phyloP scores from a whole-genome alignment of 1,139 yeast species.

The Suhomyces bolitotheri region DNA sequence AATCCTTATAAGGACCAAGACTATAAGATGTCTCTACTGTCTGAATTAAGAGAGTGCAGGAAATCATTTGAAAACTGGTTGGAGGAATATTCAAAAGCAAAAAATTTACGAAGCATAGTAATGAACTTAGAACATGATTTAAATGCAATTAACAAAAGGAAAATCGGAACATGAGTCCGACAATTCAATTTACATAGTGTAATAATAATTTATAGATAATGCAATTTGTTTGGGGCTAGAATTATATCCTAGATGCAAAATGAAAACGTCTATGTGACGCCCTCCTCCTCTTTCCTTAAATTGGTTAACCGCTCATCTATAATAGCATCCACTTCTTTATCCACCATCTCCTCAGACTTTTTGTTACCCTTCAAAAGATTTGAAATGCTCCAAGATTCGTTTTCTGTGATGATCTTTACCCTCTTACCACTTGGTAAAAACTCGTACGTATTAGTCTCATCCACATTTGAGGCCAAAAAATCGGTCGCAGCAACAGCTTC shows the following conservation, averaged over 20 bases:
- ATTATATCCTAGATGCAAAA: too few relatives aligned
- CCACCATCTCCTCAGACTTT: conserved; percentile 25
- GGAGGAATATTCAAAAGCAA: conserved; percentile 23
- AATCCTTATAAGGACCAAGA: conserved; percentile 48
- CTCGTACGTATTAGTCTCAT: conserved; percentile 50
- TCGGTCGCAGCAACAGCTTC: conserved; percentile 31
- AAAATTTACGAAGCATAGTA: conserved; percentile 21
- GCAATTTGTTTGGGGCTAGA: too few relatives aligned
- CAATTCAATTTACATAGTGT: too few relatives aligned
- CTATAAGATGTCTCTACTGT: conserved; percentile 40
- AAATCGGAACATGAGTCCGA: neutral
- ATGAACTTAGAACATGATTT: conserved; percentile 25
- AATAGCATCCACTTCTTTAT: conserved; percentile 61
- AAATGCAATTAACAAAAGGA: conserved; percentile 14
- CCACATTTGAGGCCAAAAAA: conserved; percentile 16
- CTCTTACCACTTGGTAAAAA: conserved; percentile 70
- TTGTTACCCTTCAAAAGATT: conserved; percentile 15
- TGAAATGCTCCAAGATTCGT: conserved; percentile 24
- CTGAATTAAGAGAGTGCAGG: conserved; percentile 39
- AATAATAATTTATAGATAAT: too few relatives aligned
- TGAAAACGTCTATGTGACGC: too few relatives aligned
- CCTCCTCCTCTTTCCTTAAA: conserved; percentile 18
- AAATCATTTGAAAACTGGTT: conserved; percentile 47
- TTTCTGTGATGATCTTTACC: conserved; percentile 40
- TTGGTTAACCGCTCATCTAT: conserved; percentile 52